Evolutionary conservation across 2,329 filamentous ascomycete species (phyloP).

Genomic region (Chrysoporthe puriensis): DNA sequence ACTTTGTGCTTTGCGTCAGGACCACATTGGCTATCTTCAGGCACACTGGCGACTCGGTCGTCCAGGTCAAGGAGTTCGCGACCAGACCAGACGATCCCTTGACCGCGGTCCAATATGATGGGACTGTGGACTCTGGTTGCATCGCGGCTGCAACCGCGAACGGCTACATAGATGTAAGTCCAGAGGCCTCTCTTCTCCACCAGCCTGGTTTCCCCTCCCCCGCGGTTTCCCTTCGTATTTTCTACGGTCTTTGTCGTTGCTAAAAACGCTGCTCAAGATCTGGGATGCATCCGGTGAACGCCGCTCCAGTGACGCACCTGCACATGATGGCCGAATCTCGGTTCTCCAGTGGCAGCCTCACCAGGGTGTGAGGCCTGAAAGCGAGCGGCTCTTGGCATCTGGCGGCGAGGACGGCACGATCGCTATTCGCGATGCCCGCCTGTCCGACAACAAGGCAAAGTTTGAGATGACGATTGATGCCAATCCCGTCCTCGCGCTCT

Average conservation of each 20-base stretch:
- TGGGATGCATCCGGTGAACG: slow-evolving; percentile 59
- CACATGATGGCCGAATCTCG: slow-evolving; percentile 62
- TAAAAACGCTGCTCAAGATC: slow-evolving; percentile 43
- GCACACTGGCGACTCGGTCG: slow-evolving; percentile 52
- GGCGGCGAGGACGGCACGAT: slow-evolving; percentile 67
- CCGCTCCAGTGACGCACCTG: slow-evolving; percentile 53
- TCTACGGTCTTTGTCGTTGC: background rate
- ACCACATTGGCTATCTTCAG: slow-evolving; percentile 55
- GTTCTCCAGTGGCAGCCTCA: slow-evolving; percentile 65
- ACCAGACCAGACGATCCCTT: slow-evolving; percentile 58
- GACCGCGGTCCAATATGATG: slow-evolving; percentile 60
- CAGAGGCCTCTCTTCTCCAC: background rate
- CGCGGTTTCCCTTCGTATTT: no score
- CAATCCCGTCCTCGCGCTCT: slow-evolving; percentile 58
- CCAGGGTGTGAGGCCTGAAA: slow-evolving; percentile 42
- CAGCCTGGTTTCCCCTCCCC: background rate
- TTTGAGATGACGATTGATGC: slow-evolving; percentile 64
- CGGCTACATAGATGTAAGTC: slow-evolving; percentile 63
- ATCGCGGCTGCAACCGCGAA: slow-evolving; percentile 63
- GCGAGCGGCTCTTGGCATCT: slow-evolving; percentile 63
- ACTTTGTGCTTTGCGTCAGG: slow-evolving; percentile 64
- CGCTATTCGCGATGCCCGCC: slow-evolving; percentile 63
- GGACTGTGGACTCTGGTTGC: slow-evolving; percentile 47
- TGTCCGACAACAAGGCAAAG: slow-evolving; percentile 57
- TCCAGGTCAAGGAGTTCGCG: slow-evolving; percentile 52